Conservation (phyloP, 495 filamentous ascomycete species). For the Xylaria telfairii region DNA sequence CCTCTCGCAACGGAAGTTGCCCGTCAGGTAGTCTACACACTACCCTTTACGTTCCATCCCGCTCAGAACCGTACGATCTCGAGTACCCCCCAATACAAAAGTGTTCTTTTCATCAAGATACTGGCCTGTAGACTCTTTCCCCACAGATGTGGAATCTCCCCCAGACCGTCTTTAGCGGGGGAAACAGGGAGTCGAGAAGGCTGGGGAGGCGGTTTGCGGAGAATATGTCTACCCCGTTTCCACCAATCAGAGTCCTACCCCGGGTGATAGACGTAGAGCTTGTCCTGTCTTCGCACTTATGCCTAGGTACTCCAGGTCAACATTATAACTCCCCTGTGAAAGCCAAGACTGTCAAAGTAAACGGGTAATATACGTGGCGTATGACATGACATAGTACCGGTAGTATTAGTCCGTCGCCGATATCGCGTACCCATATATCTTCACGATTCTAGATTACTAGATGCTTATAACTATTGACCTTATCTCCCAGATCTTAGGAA, state of each 20-base stretch:
- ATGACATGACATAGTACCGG: too few species aligned
- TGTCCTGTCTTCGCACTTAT: neutral
- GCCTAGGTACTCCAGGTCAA: neutral
- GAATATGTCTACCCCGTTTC: slow-evolving; percentile 2
- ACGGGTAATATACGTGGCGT: neutral
- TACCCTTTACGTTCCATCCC: neutral
- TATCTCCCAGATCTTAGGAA: neutral
- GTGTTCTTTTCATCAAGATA: neutral
- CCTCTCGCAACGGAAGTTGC: neutral
- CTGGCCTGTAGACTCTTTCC: neutral
- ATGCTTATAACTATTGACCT: neutral
- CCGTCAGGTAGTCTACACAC: neutral
- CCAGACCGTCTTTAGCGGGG: slow-evolving; percentile 15
- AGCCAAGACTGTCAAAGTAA: neutral
- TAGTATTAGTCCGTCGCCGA: neutral
- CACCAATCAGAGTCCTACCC: slow-evolving; percentile 15
- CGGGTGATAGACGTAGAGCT: neutral
- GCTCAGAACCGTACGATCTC: neutral
- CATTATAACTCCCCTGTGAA: neutral
- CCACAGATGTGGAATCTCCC: slow-evolving; percentile 17
- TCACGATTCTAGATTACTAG: neutral
- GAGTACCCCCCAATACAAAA: too few species aligned
- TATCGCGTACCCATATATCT: too few species aligned
- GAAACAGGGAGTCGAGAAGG: slow-evolving; percentile 12
- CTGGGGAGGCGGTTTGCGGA: slow-evolving; percentile 18